Evolutionary conservation across 495 filamentous ascomycete species (phyloP), one percentile per base, ranked within the genome.

Genomic region (Pyronema omphalodes): DNA sequence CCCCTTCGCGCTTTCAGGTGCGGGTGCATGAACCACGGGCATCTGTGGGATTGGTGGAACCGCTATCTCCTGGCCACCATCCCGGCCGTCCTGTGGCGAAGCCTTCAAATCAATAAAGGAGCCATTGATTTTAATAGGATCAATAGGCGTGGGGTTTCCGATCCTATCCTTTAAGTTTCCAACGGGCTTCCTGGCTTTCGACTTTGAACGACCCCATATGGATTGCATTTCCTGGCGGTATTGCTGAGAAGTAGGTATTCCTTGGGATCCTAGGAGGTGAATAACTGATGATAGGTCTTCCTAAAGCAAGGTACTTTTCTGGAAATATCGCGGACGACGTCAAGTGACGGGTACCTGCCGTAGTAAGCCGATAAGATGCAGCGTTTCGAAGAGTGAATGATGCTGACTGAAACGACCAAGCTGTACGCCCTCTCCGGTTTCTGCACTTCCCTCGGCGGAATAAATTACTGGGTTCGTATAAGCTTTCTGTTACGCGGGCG

Each of bases 91-190:
- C 50, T 52, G 50, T 9, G 50, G 50, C 11, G 35, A 15, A 7
- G 29, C 8, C 37, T 29, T 40, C 36, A 52, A 19, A 52, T 52
- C 50, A 17, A 52, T 52, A 33, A 40, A 52, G 35, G 36, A 14
- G 37, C 50, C 50, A 52, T 40, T 40, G 19, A 52, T 43, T 9
- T 52, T 52, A 37, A 52, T 52, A 33, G 50, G 36, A n/a, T 40
- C 35, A 29, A 52, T 11, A 40, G 50, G 50, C 23, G 50, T 52
- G 19, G 50, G 50, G n/a, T 40, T 43, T 43, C 36, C 35, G 9
- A 52, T 52, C 17, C 47, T 12, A 50, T 50, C 47, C 37, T 52
- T 52, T 14, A 52, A 33, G 12, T 43, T 43, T n/a, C 50, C 50
- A 11, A 47, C 19, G 15, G 15, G 35, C 12, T 52, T 52, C 18